Evolutionary conservation across 1,284 basidiomycete genomes (phyloP), one percentile per base, ranked within the genome.

Genomic region (Cyathus olla): DNA sequence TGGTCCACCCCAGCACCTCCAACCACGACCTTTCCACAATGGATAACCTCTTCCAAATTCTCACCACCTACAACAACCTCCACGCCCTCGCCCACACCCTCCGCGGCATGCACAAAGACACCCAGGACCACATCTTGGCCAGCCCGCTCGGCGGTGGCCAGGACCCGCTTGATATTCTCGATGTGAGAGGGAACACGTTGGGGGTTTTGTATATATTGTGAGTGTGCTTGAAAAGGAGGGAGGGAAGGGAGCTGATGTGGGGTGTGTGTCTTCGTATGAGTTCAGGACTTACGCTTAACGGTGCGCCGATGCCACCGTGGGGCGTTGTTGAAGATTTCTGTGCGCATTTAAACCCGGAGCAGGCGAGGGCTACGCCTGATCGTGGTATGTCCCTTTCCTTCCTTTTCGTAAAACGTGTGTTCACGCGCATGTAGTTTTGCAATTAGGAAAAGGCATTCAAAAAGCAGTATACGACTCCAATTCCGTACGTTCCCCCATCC

Each of bases 191-290:
- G 40, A 85, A 92, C 71, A 90, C 91, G 1, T 71, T 93, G 5
- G 91, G 88, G 0, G 84, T 86, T 46, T 74, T 94, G 35, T 90
- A 88, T 67, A 89, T 94, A 44, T 72, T 94, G 92, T 93, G 67
- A 77, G 90, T 82, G 3, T n/a, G 17, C 15, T 59, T 29, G 46
- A 13, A 22, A 3, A 19, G 26, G 37, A 29, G 19, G 28, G 10
- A 28, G 28, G 8, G 44, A 21, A n/a, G 17, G 56, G 29, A 26
- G 24, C 57, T 60, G 28, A 39, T 9, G 49, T 3, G 40, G 17
- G 15, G 22, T 2, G 40, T 19, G 4, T 67, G 91, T 88, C 66
- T 87, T 84, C 21, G 87, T 90, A 21, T 82, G 87, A 70, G 67
- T 89, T 60, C 78, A 70, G 51, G 75, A 79, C 13, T 72, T 72